Evolutionary conservation across 148 eudicot genomes (phyloP).

Genomic region (Polygonum maritimum): DNA sequence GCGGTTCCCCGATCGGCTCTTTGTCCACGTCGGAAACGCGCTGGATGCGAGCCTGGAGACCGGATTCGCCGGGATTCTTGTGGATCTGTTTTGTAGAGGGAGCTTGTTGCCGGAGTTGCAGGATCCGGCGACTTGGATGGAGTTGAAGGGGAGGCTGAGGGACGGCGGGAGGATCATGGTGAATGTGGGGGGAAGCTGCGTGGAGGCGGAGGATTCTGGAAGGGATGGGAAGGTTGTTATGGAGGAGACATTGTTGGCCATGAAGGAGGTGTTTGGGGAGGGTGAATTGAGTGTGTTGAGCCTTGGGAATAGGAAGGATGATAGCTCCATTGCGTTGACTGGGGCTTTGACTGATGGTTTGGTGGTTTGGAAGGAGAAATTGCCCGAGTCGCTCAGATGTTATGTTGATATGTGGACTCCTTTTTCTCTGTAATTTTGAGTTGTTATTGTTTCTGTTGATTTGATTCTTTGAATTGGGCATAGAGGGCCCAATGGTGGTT

Average conservation of each 20-base stretch:
- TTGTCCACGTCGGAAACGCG: conserved; percentile 52
- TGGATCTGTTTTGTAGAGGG: conserved; percentile 75
- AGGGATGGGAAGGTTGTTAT: conserved; percentile 60
- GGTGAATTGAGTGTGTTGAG: conserved; percentile 45
- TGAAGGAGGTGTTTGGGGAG: conserved; percentile 50
- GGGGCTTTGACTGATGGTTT: conserved; percentile 44
- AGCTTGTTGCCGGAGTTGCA: conserved; percentile 67
- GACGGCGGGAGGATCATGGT: conserved; percentile 87
- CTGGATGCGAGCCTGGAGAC: conserved; percentile 26
- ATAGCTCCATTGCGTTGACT: conserved; percentile 68
- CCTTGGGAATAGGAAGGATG: conserved; percentile 52
- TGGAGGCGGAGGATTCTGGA: conserved; percentile 65
- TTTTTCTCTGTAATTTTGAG: neutral
- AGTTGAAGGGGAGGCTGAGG: conserved; percentile 49
- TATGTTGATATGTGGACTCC: conserved; percentile 61
- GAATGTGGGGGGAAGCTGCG: conserved; percentile 90
- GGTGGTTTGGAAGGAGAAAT: conserved; percentile 42
- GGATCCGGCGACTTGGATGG: conserved; percentile 56
- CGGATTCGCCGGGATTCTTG: conserved; percentile 64
- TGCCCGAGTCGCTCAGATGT: conserved; percentile 48
- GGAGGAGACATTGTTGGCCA: conserved; percentile 64
- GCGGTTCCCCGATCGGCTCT: conserved; percentile 32
- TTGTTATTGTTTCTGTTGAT: neutral
- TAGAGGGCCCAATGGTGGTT: too few relatives aligned
- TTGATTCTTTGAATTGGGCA: too few relatives aligned